These are phyloP conservation scores for Thelephora terrestris DNA, from an alignment of 1,284 basidiomycete species.

Conservation along the genomic window DNA sequence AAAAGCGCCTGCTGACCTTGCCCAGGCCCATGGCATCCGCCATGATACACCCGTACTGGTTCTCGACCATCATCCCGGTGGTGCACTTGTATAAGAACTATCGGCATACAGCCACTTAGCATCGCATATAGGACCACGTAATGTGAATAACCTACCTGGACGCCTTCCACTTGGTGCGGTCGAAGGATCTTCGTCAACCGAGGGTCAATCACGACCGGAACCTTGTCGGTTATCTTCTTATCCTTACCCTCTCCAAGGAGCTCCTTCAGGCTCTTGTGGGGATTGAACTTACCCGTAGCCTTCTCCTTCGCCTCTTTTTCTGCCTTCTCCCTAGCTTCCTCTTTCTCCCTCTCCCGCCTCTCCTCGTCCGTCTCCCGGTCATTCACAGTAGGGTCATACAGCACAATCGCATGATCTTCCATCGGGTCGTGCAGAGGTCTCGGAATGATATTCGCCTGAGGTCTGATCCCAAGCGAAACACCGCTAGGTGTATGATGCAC, in stretches of 20 bases:
- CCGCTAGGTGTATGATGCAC: constrained; percentile 60
- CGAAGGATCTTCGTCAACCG: constrained; percentile 78
- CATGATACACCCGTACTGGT: constrained; percentile 97
- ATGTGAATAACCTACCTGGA: constrained; percentile 54
- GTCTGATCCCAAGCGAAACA: constrained; percentile 79
- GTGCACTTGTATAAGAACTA: constrained; percentile 94
- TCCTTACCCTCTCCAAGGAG: constrained; percentile 73
- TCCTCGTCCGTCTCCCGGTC: constrained; percentile 83
- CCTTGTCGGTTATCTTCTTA: constrained; percentile 65
- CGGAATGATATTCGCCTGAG: constrained; percentile 76
- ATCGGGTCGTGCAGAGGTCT: constrained; percentile 94
- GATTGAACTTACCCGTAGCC: constrained; percentile 66
- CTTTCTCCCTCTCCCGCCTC: constrained; percentile 55
- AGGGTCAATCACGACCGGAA: constrained; percentile 96
- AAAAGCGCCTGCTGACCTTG: constrained; percentile 28
- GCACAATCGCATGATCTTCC: constrained; percentile 94
- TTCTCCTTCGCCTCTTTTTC: constrained; percentile 59
- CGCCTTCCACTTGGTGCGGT: constrained; percentile 97
- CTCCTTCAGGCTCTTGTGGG: constrained; percentile 85
- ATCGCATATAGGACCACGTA: not conserved
- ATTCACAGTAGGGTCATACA: constrained; percentile 96
- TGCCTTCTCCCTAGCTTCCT: constrained; percentile 56
- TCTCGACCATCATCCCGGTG: constrained; percentile 86
- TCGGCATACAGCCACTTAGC: not conserved
- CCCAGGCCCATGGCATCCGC: constrained; percentile 99